Conservation (phyloP, 1,284 basidiomycete species). For the Marasmius oreades region DNA sequence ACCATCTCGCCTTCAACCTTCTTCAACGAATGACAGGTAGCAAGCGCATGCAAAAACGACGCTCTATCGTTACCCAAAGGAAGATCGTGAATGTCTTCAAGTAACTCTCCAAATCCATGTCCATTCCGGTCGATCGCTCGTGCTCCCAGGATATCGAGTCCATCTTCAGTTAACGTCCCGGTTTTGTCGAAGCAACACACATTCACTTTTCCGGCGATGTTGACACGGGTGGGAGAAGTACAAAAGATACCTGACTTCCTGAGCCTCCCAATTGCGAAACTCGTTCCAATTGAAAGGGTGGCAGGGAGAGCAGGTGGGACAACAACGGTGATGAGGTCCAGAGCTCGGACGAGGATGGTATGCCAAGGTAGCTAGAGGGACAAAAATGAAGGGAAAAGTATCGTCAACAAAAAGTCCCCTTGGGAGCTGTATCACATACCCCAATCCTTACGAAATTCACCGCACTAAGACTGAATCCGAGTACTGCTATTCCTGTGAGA, state of each 20-base stretch:
- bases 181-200: slow-evolving; percentile 99
- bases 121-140: slow-evolving; percentile 74
- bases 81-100: slow-evolving; percentile 85
- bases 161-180: slow-evolving; percentile 97
- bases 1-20: slow-evolving; percentile 87
- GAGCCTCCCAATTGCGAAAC: slow-evolving; percentile 90
- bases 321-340: slow-evolving; percentile 97
- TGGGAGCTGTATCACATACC: slow-evolving; percentile 39
- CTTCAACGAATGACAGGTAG: slow-evolving; percentile 96
- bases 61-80: slow-evolving; percentile 79
- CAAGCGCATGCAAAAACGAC: slow-evolving; percentile 87
- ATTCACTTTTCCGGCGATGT: slow-evolving; percentile 95
- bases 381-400: not conserved
- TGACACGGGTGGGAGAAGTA: slow-evolving; percentile 95
- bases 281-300: slow-evolving; percentile 96
- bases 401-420: not conserved
- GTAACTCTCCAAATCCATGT: slow-evolving; percentile 87
- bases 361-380: slow-evolving; percentile 73
- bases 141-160: slow-evolving; percentile 93
- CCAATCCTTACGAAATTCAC: slow-evolving; percentile 92
- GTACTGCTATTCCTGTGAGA: slow-evolving; percentile 80
- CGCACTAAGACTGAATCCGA: slow-evolving; percentile 88
- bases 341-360: slow-evolving; percentile 88
- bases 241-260: slow-evolving; percentile 92
- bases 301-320: slow-evolving; percentile 98